Evolutionary conservation across 768 basidiomycete species (phyloP).

Genomic region (Collybia sp.): DNA sequence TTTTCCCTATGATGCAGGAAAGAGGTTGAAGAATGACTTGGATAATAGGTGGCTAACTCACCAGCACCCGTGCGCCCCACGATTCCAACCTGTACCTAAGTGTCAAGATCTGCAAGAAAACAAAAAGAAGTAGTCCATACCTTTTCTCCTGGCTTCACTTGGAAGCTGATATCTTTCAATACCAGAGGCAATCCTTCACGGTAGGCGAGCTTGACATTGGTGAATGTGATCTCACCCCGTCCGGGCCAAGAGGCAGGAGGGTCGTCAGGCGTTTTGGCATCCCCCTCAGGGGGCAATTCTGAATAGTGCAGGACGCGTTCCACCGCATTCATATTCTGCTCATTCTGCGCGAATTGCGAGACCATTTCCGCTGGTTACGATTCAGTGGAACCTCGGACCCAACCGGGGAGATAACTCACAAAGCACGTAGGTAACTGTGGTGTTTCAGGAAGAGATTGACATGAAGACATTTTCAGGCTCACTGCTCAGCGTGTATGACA

Average conservation of each 20-base stretch:
- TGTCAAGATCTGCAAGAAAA: neutral
- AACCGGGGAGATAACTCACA: slow-evolving; percentile 23
- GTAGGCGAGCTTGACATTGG: slow-evolving; percentile 53
- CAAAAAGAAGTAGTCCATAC: slow-evolving; percentile 23
- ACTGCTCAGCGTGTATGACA: slow-evolving; percentile 53
- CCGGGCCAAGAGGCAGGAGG: slow-evolving; percentile 46
- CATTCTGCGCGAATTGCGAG: slow-evolving; percentile 51
- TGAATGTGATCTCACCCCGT: slow-evolving; percentile 50
- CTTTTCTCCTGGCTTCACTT: slow-evolving; percentile 59
- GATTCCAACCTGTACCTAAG: slow-evolving; percentile 32
- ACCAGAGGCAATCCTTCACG: slow-evolving; percentile 62
- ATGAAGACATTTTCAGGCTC: slow-evolving; percentile 12
- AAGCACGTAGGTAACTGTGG: slow-evolving; percentile 39
- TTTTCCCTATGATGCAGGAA: slow-evolving; percentile 31
- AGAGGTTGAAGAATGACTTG: neutral
- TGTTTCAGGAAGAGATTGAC: neutral
- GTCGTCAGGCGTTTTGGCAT: slow-evolving; percentile 34
- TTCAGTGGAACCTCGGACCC: neutral
- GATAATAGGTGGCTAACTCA: slow-evolving; percentile 1
- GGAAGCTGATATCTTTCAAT: slow-evolving; percentile 54
- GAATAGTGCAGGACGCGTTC: slow-evolving; percentile 67
- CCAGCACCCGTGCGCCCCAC: slow-evolving; percentile 46
- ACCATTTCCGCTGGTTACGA: slow-evolving; percentile 43
- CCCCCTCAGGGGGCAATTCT: slow-evolving; percentile 55
- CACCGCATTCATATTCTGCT: slow-evolving; percentile 71